Evolutionary conservation across 164 flowering plant genomes (phyloP), one percentile per base, ranked within the genome.

Genomic region (Vitis riparia): DNA sequence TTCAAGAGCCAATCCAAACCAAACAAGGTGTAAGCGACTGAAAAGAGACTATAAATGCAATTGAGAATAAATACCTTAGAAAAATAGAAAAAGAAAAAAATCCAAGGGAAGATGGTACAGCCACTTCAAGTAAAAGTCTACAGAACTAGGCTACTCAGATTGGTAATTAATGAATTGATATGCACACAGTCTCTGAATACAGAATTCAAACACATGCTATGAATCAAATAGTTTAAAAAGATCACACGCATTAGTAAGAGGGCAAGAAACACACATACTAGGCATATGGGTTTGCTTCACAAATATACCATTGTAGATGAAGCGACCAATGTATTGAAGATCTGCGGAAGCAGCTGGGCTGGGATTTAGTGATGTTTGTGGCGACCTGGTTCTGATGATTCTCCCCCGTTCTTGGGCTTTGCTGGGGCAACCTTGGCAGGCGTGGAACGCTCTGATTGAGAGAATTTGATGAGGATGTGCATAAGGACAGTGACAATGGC

Each of bases 361-460:
- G 50, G 51, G 37, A 49, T 61, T 58, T 69, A 74, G 52, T 74
- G 71, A 72, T 75, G 68, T 55, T 83, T 77, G 63, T 69, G 76
- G 47, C 30, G 62, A 66, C 11, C 30, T 5, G 50, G 48, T 23
- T 48, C 52, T 3, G 79, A 65, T 11, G 76, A 14, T 17, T 68
- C 69, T 51, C 61, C 75, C 0, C 23, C 70, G 10, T 23, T 66
- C 65, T 63, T 79, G 51, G 80, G 65, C 70, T 81, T 79, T 16
- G 75, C 30, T 3, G 86, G 83, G 10, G 77, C 75, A 6, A 80
- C 79, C 76, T 70, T 82, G 55, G 85, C 79, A 15, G 86, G 85
- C 7, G 83, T 86, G 3, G 93, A 89, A 3, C 80, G 87, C 63
- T 89, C 94, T 4, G 91, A 78, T 76, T 83, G 85, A 5, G 91